These are phyloP conservation scores for Fraxinus angustifolia DNA, from an alignment of 305 asterid genomes.

Conservation along the genomic window DNA sequence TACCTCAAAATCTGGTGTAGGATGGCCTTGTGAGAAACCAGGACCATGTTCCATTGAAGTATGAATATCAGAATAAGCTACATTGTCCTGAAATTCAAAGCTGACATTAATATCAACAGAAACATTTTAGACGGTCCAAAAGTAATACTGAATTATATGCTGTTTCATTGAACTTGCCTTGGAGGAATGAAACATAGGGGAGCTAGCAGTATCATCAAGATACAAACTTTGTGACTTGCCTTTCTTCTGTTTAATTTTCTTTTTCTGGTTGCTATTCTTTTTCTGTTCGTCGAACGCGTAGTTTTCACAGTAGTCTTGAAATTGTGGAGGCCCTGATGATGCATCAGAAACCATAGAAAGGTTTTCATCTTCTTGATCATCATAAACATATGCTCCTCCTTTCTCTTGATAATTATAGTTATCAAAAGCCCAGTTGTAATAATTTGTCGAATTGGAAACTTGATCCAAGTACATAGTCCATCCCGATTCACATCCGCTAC, in stretches of 20 bases:
- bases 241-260: constrained; percentile 30
- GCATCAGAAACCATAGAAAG: constrained; percentile 91
- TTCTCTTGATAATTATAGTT: constrained; percentile 20
- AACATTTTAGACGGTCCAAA: not conserved
- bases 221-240: constrained; percentile 30
- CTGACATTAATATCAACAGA: not conserved
- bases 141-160: not conserved
- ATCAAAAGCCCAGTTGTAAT: constrained; percentile 24
- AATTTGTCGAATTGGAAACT: constrained; percentile 43
- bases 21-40: constrained; percentile 35
- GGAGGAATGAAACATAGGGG: constrained; percentile 44
- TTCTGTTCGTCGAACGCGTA: constrained; percentile 16
- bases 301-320: constrained; percentile 29
- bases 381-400: constrained; percentile 18
- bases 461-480: constrained; percentile 79
- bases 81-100: constrained; percentile 45
- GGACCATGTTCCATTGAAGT: constrained; percentile 33
- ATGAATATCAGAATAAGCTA: constrained; percentile 30
- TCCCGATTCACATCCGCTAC: constrained; percentile 75
- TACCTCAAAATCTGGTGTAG: constrained; percentile 49
- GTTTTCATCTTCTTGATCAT: constrained; percentile 49
- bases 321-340: constrained; percentile 78
- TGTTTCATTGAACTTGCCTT: constrained; percentile 36
- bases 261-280: constrained; percentile 30
- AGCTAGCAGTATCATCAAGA: constrained; percentile 89